Percentiles rank a stretch among this genome's conserved stretches.
phyloP scores from a whole-genome alignment of 148 eudicot genomes.

The Vaccinium myrtillus region DNA sequence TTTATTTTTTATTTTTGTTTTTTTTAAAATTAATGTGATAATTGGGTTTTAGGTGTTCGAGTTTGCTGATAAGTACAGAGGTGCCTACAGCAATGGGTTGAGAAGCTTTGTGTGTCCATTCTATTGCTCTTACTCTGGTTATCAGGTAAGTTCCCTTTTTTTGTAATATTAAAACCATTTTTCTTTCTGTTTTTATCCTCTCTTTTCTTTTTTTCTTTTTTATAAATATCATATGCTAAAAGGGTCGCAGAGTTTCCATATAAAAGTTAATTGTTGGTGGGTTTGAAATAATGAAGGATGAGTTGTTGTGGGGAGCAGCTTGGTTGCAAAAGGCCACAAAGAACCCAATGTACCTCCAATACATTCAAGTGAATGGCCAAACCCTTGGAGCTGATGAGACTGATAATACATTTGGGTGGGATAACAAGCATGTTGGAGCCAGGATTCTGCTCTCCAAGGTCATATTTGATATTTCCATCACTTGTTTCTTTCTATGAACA shows the following conservation, averaged over 20 bases:
- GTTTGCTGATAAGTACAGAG: slow-evolving; percentile 85
- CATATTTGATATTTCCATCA: neutral
- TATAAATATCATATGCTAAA: too few relatives aligned
- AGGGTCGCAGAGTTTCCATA: neutral
- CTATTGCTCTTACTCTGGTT: slow-evolving; percentile 69
- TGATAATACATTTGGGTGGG: slow-evolving; percentile 86
- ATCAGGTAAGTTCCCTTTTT: slow-evolving; percentile 42
- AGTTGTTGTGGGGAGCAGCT: slow-evolving; percentile 83
- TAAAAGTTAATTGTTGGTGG: neutral
- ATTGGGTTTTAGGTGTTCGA: slow-evolving; percentile 50
- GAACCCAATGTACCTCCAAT: slow-evolving; percentile 58
- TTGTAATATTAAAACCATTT: neutral
- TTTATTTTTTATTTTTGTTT: neutral
- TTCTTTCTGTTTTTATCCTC: neutral
- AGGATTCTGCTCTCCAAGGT: slow-evolving; percentile 78
- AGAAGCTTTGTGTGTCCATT: slow-evolving; percentile 58
- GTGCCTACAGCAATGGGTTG: slow-evolving; percentile 60
- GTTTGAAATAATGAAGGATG: slow-evolving; percentile 44
- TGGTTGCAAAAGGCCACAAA: slow-evolving; percentile 82
- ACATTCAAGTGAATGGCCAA: slow-evolving; percentile 73
- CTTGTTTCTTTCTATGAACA: neutral
- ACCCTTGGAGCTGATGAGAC: slow-evolving; percentile 67
- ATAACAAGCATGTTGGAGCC: slow-evolving; percentile 86
- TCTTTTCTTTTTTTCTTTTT: too few relatives aligned
- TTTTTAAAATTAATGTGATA: neutral